Evolutionary conservation across 768 basidiomycete genomes (phyloP), one percentile per base, ranked within the genome.

Genomic region (Kwoniella dendrophila): DNA sequence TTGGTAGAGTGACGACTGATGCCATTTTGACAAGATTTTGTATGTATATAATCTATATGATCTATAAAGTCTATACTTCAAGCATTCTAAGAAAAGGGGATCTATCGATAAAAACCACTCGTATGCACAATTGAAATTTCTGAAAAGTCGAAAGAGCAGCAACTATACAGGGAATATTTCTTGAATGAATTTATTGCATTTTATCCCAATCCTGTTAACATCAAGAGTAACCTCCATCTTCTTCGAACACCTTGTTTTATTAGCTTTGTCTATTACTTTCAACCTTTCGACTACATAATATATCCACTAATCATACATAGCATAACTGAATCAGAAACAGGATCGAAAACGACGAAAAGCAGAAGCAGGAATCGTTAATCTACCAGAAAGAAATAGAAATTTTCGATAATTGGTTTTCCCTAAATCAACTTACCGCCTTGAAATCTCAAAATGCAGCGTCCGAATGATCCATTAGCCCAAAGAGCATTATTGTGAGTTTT

Each of bases 1-100:
- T 70, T 33, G 81, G 75, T 26, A 84, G 74, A 32, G 81, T 77
- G 41, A 80, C 58, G 24, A 80, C 63, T 20, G 75, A 66, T 3
- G 72, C 72, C 71, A 77, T 75, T 56, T 34, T 72, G 59, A 41
- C 24, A 33, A n/a, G 22, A 14, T 41, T 12, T 43, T 43, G 18
- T 57, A 27, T 57, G 27, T 20, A 22, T 38, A 34, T 56, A 22
- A 38, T 63, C 48, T 20, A 20, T 14, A 24, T 38, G 38, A 55
- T 20, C 32, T 40, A 33, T 14, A 45, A 22, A 34, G 18, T 44
- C 18, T 8, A 43, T n/a, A 56, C n/a, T n/a, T n/a, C n/a, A n/a
- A n/a, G n/a, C n/a, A n/a, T n/a, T n/a, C n/a, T n/a, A n/a, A n/a
- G n/a, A n/a, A n/a, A n/a, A n/a, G n/a, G n/a, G n/a, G n/a, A n/a